These are phyloP conservation scores for Alternaria conjuncta DNA, from an alignment of 2,329 filamentous ascomycete species.

Conservation along the genomic window DNA sequence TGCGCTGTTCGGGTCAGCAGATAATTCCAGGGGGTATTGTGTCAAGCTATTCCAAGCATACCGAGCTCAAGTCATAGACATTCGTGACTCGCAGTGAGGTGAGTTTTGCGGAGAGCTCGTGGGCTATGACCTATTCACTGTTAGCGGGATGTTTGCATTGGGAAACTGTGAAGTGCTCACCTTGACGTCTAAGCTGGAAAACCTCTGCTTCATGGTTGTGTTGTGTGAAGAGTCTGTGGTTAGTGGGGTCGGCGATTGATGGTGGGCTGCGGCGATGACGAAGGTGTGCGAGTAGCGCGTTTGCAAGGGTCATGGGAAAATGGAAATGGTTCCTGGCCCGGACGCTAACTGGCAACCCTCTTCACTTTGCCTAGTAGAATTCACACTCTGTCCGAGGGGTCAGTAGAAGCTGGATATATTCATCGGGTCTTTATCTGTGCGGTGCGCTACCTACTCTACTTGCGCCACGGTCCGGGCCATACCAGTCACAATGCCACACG, in stretches of 20 bases:
- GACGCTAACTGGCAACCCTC: slow-evolving; percentile 14
- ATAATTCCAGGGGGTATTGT: slow-evolving; percentile 10
- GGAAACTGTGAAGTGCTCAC: slow-evolving; percentile 43
- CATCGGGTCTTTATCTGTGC: slow-evolving; percentile 5
- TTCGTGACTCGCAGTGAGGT: slow-evolving; percentile 84
- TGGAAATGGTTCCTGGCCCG: slow-evolving; percentile 14
- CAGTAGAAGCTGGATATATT: slow-evolving; percentile 14
- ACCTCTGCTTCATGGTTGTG: slow-evolving; percentile 74
- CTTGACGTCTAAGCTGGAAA: slow-evolving; percentile 80
- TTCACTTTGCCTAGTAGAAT: neutral
- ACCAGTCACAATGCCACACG: slow-evolving; percentile 23
- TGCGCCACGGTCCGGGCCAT: slow-evolving; percentile 12
- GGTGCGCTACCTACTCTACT: slow-evolving; percentile 15
- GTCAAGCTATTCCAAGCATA: slow-evolving; percentile 38
- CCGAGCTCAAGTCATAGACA: slow-evolving; percentile 91
- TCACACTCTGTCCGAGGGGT: neutral
- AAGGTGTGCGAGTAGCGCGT: slow-evolving; percentile 27
- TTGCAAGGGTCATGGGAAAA: slow-evolving; percentile 32
- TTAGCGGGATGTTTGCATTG: neutral
- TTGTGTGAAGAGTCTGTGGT: slow-evolving; percentile 37
- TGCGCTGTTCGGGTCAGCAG: slow-evolving; percentile 63
- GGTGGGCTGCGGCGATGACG: slow-evolving; percentile 39
- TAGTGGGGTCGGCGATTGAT: slow-evolving; percentile 25
- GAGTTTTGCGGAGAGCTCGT: slow-evolving; percentile 83
- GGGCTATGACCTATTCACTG: slow-evolving; percentile 77